Percentiles rank a stretch among this genome's conserved stretches.
Conservation (phyloP, 2,329 filamentous ascomycete species). For the Colletotrichum brevisporum region DNA sequence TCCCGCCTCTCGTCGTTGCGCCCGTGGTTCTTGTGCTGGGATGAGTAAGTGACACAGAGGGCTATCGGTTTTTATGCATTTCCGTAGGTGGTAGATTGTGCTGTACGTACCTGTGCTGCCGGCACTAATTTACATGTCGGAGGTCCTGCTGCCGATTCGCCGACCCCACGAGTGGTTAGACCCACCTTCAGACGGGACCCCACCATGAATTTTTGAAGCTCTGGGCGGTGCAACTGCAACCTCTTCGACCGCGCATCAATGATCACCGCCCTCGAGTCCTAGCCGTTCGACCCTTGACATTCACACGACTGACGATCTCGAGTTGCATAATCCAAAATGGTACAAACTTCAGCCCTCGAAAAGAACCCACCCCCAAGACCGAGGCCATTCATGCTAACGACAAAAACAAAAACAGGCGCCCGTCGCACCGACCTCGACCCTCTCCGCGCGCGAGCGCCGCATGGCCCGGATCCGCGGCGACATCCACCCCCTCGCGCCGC, state of each 20-base stretch:
- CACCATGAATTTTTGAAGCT: slow-evolving; percentile 39
- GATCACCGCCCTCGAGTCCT: not conserved
- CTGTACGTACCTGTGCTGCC: no score
- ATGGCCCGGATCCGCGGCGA: slow-evolving; percentile 64
- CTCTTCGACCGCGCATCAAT: not conserved
- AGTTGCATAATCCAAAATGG: slow-evolving; percentile 9
- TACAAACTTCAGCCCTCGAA: not conserved
- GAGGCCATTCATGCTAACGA: not conserved
- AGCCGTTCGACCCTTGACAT: not conserved
- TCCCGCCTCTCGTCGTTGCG: not conserved
- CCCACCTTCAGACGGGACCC: slow-evolving; percentile 9
- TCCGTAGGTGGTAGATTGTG: not conserved
- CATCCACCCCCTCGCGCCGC: slow-evolving; percentile 65
- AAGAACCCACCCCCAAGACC: no score
- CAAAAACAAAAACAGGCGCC: slow-evolving; percentile 38
- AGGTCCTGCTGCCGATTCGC: slow-evolving; percentile 26
- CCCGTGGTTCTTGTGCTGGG: not conserved
- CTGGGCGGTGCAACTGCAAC: not conserved
- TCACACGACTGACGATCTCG: not conserved
- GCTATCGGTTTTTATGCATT: slow-evolving; percentile 1
- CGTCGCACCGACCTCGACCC: slow-evolving; percentile 64
- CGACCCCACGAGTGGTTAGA: slow-evolving; percentile 17
- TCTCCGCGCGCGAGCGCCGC: slow-evolving; percentile 70
- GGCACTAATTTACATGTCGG: slow-evolving; percentile 2
- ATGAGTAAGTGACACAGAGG: slow-evolving; percentile 1